Conservation (phyloP, 2,329 filamentous ascomycete species). For the Aspergillus uvarum region DNA sequence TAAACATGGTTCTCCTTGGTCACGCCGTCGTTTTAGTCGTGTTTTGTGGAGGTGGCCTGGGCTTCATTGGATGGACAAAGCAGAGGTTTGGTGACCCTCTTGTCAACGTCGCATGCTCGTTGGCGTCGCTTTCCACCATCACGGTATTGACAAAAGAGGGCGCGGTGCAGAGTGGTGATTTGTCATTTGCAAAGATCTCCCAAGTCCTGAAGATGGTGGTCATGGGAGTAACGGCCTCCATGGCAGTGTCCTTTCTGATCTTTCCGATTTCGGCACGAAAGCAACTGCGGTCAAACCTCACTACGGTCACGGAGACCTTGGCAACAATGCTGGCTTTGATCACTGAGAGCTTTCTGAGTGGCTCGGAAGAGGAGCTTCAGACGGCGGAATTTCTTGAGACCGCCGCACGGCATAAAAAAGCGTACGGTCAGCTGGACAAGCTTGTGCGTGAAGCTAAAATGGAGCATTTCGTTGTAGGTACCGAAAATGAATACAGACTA, state of each 20-base stretch:
- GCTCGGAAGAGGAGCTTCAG: slow-evolving; percentile 73
- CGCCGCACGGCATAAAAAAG: slow-evolving; percentile 63
- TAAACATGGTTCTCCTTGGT: slow-evolving; percentile 67
- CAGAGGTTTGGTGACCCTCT: slow-evolving; percentile 74
- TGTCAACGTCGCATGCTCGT: slow-evolving; percentile 80
- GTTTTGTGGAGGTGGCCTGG: slow-evolving; percentile 82
- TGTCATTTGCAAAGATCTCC: slow-evolving; percentile 76
- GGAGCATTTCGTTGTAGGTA: slow-evolving; percentile 80
- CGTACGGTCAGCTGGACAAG: slow-evolving; percentile 69
- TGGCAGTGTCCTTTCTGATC: slow-evolving; percentile 72
- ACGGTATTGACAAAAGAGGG: slow-evolving; percentile 90
- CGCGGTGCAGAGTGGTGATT: slow-evolving; percentile 75
- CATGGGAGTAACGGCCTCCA: slow-evolving; percentile 71
- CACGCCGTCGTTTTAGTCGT: slow-evolving; percentile 77
- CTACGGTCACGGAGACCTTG: slow-evolving; percentile 70
- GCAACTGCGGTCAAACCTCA: slow-evolving; percentile 71
- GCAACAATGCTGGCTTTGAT: slow-evolving; percentile 80
- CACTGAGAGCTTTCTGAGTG: slow-evolving; percentile 78
- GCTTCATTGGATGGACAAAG: slow-evolving; percentile 85
- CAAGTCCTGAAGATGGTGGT: slow-evolving; percentile 81
- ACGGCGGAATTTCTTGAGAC: slow-evolving; percentile 64
- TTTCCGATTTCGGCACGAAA: slow-evolving; percentile 76
- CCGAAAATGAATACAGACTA: slow-evolving; percentile 73
- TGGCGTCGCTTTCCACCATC: slow-evolving; percentile 85
- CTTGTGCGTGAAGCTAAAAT: slow-evolving; percentile 82